Percentiles rank a stretch among this genome's conserved stretches.
These are phyloP conservation scores for Myxozyma kluyveri DNA, from an alignment of 805 yeast species.

Conservation along the genomic window DNA sequence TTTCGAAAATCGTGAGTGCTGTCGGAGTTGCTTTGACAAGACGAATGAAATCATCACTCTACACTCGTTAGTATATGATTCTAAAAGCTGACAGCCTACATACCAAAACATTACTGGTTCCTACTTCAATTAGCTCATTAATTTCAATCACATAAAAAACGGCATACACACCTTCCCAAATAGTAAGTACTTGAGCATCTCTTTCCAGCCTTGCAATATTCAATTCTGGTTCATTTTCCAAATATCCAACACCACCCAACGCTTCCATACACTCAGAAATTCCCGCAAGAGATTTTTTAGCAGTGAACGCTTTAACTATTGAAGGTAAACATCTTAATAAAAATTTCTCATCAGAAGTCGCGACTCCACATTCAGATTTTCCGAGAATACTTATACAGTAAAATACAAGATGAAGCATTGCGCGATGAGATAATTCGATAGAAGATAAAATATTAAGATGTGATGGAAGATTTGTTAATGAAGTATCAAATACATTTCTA, in stretches of 20 bases:
- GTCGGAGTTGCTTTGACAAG: conserved; percentile 7
- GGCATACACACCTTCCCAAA: conserved; percentile 35
- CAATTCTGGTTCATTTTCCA: conserved; percentile 36
- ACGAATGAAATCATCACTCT: conserved; percentile 33
- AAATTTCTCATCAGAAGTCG: conserved; percentile 24
- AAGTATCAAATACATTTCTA: conserved; percentile 34
- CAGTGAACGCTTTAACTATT: conserved; percentile 32
- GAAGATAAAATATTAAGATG: conserved; percentile 34
- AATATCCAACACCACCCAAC: conserved; percentile 37
- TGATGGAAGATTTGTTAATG: conserved; percentile 30
- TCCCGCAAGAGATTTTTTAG: conserved; percentile 34
- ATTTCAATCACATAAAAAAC: neutral
- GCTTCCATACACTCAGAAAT: conserved; percentile 39
- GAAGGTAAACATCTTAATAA: conserved; percentile 36
- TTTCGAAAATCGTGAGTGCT: neutral
- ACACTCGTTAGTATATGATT: neutral
- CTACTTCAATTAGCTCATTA: neutral
- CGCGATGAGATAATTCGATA: conserved; percentile 32
- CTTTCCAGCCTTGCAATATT: conserved; percentile 35
- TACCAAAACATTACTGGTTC: conserved; percentile 37
- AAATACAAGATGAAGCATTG: conserved; percentile 31
- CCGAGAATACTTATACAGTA: conserved; percentile 33
- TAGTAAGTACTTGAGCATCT: conserved; percentile 37
- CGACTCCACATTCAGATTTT: conserved; percentile 26
- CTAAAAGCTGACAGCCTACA: neutral